Conservation (phyloP, 768 basidiomycete genomes). For the Pleurotus ostreatus region DNA sequence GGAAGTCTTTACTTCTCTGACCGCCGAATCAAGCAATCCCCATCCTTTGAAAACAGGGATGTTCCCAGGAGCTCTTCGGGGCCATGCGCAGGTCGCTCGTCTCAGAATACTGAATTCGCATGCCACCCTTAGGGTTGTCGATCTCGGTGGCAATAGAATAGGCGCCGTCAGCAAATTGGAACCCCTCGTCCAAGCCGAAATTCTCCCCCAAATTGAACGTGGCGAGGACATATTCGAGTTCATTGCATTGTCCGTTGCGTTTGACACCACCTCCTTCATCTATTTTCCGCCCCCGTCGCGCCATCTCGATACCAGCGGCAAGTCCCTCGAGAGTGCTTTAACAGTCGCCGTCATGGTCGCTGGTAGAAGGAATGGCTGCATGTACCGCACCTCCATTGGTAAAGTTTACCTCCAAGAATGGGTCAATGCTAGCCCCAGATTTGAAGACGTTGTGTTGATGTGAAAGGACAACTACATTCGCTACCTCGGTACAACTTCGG, state of each 20-base stretch:
- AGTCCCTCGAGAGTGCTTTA: not conserved
- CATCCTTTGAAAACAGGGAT: not conserved
- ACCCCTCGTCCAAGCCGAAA: not conserved
- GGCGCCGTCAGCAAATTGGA: not conserved
- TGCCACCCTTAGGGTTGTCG: not conserved
- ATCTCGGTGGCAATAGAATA: not conserved
- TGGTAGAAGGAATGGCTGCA: not conserved
- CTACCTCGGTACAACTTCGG: too few species aligned
- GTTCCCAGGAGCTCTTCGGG: not conserved
- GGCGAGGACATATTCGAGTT: not conserved
- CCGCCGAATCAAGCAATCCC: not conserved
- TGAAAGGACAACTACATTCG: not conserved
- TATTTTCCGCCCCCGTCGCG: not conserved
- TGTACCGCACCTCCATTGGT: not conserved
- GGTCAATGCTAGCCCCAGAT: not conserved
- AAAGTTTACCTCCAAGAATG: not conserved
- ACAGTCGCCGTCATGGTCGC: not conserved
- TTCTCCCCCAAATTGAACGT: not conserved
- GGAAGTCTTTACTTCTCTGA: not conserved
- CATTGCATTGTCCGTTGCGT: not conserved
- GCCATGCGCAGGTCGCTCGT: not conserved
- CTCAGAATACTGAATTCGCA: not conserved
- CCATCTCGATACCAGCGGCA: not conserved
- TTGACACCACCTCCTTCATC: not conserved
- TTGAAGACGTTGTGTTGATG: not conserved